Evolutionary conservation across 1,139 yeast genomes (phyloP), one percentile per base, ranked within the genome.

Genomic region (Geotrichum cucujoidarum): DNA sequence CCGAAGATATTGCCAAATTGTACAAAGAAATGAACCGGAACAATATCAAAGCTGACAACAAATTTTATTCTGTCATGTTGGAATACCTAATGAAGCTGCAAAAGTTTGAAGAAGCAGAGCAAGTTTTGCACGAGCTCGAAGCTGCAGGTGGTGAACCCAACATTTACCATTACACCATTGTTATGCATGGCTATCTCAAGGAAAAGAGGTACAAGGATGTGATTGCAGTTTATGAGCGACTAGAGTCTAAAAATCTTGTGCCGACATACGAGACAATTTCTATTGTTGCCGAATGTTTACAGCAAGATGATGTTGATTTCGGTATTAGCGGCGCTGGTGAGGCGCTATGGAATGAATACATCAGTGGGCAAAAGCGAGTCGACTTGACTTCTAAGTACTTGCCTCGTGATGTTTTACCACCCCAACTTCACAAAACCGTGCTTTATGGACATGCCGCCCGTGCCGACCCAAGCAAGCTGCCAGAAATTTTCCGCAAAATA

Each of bases 121-220:
- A 29, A 13, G 41, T 54, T 1, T 49, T 65, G 32, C 38, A 47
- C 1, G 56, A 55, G 17, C 55, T 61, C 54, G 44, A 41, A 14
- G 33, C 31, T 4, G 24, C 37, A 2, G 51, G 54, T 2, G 36
- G 56, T 2, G 41, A 38, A 18, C 52, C 56, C 6, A 53, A 52
- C 11, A 55, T 58, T 7, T 59, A 57, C 25, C 67, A 65, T 47
- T 64, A 57, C 37, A 53, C 63, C 0, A 45, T 63, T 10, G 41
- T 64, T 21, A 57, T 62, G 54, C 51, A 55, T 8, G 57, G 55
- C 3, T 55, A 51, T 36, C 37, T 57, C n/a, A 17, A 30, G 8
- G 33, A 18, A 14, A 36, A 37, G n/a, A 27, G 44, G 14, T 48
- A 33, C 25, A 44, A 48, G 5, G 37, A 50, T 24, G 59, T 54